Base-by-base conservation (phyloP, 768 basidiomycete species). In the Leccinellum luteum region DNA sequence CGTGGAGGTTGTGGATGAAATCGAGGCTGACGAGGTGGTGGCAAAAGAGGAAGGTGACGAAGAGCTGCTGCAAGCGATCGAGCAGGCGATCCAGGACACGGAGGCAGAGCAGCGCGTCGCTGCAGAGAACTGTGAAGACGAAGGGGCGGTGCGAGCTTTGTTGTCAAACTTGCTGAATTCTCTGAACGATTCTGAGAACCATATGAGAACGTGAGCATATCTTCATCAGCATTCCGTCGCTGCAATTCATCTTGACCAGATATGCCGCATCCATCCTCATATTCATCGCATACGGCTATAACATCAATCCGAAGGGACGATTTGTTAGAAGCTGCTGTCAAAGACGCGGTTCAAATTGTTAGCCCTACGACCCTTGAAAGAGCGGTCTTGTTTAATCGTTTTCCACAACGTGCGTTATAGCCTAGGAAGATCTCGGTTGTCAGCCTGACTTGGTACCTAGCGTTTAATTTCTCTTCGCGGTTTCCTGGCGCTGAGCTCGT, bases 1-100 rank as follows among this genome's bases (percentile, higher is more conserved):
- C 9, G 17, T n/a, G 9, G 38, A 38, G 2, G n/a, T n/a, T n/a
- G n/a, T n/a, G n/a, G n/a, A n/a, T n/a, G 92, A 91, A 70, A 74
- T 92, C 25, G 92, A 94, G 67, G 91, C 86, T 7, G 92, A 89
- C 3, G 91, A 91, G 64, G 84, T 90, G 7, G 77, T 80, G 23
- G 79, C 91, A 17, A 91, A 91, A 66, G 89, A 91, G 54, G 92
- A 94, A 60, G 87, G 89, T 4, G 84, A 87, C 55, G 84, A 89
- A 50, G 81, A 83, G 14, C 89, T 95, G 78, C 79, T 96, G 38
- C 81, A 92, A 56, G 87, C 84, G 41, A 86, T 94, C 45, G 89
- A 89, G 69, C 76, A 83, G 32, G 85, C 79, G 4, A 77, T 94
- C 58, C 86, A 84, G 63, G 77, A 77, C 38, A 78, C 82, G 6